Evolutionary conservation across 768 basidiomycete genomes (phyloP).

Genomic region (Ramaria sp.): DNA sequence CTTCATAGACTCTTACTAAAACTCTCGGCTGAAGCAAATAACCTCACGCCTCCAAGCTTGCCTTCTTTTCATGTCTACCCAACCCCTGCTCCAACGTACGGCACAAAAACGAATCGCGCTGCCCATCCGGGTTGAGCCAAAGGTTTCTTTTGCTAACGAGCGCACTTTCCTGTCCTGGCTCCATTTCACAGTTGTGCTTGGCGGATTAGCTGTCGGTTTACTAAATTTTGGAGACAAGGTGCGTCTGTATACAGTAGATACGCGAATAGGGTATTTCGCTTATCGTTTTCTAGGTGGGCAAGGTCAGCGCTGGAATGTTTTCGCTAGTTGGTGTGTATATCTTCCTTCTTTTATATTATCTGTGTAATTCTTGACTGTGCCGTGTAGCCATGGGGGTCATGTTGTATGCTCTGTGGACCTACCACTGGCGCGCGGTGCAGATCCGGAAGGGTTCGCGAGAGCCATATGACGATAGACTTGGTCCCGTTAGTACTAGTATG

Average conservation of each 20-base stretch:
- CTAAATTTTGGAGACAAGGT: constrained; percentile 98
- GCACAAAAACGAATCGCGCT: constrained; percentile 93
- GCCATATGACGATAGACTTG: constrained; percentile 93
- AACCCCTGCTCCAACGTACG: constrained; percentile 92
- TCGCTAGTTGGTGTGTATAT: constrained; percentile 71
- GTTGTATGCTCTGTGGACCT: constrained; percentile 90
- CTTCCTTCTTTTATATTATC: neutral
- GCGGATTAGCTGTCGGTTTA: constrained; percentile 89
- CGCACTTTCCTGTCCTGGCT: constrained; percentile 97
- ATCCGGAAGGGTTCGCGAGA: constrained; percentile 87
- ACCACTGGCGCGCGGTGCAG: constrained; percentile 91
- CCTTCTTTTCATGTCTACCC: constrained; percentile 73
- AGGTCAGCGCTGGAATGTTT: constrained; percentile 94
- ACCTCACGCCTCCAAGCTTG: too few relatives aligned
- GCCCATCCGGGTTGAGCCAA: constrained; percentile 88
- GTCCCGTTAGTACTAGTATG: constrained; percentile 58
- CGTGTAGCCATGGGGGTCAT: constrained; percentile 86
- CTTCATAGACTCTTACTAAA: too few relatives aligned
- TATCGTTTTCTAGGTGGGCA: constrained; percentile 58
- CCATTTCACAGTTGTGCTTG: constrained; percentile 95
- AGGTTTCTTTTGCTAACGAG: constrained; percentile 92
- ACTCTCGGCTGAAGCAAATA: too few relatives aligned
- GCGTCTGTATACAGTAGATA: constrained; percentile 12
- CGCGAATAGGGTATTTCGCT: neutral
- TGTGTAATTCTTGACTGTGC: neutral